Percentiles rank a stretch among this genome's conserved stretches.
These are phyloP conservation scores for Fonsecaea erecta DNA, from an alignment of 2,329 filamentous ascomycete genomes.

Conservation along the genomic window DNA sequence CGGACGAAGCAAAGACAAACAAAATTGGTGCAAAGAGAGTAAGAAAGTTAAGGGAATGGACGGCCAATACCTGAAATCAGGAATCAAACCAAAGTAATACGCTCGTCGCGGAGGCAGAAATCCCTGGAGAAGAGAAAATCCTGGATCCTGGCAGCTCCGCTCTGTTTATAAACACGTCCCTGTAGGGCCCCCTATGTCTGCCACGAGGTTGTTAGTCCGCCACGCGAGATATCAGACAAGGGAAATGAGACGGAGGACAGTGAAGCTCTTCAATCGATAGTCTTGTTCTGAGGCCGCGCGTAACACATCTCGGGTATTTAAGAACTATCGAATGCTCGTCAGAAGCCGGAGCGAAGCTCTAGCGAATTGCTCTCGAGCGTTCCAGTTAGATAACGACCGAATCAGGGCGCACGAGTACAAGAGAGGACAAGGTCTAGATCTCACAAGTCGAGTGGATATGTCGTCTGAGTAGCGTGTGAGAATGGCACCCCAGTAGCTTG, in stretches of 20 bases:
- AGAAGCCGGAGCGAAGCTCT: constrained; percentile 4
- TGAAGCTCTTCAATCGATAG: constrained; percentile 11
- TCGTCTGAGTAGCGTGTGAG: background rate
- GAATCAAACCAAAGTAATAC: constrained; percentile 14
- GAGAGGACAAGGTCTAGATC: background rate
- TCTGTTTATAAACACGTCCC: constrained; percentile 16
- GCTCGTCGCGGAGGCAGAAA: constrained; percentile 20
- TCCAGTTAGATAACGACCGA: background rate
- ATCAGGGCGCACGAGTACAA: background rate
- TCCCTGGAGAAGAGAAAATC: constrained; percentile 7
- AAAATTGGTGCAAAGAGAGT: background rate
- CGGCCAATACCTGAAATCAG: constrained; percentile 13
- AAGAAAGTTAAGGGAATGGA: constrained; percentile 17
- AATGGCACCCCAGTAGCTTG: constrained; percentile 1
- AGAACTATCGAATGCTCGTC: constrained; percentile 9
- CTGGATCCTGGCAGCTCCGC: background rate
- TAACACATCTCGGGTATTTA: constrained; percentile 11
- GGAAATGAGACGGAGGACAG: background rate
- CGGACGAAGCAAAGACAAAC: background rate
- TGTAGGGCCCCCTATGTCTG: background rate
- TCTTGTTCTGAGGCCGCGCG: background rate
- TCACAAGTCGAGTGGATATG: background rate
- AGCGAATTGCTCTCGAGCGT: background rate
- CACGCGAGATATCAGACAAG: constrained; percentile 21
- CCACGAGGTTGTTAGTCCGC: constrained; percentile 21